Evolutionary conservation across 192 early-diverging fungal genomes (phyloP).

Genomic region (Gaertneriomyces semiglobifer): DNA sequence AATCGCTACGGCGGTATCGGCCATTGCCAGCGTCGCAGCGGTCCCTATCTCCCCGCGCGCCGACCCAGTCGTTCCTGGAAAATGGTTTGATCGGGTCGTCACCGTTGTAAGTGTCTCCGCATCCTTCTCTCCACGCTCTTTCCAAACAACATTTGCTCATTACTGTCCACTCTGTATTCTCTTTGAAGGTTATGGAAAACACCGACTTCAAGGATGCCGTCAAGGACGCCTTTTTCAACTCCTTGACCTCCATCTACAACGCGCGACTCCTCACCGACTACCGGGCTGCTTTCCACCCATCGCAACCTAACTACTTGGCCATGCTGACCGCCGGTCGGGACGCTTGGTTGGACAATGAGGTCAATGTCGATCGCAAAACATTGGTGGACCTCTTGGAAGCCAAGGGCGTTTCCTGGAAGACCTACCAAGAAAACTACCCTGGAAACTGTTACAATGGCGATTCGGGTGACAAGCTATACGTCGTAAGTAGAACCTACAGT

Average conservation of each 20-base stretch:
- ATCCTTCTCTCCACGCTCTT: neutral
- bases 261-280: constrained; percentile 59
- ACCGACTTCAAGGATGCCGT: constrained; percentile 25
- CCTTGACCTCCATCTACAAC: constrained; percentile 19
- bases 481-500: neutral
- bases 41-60: constrained; percentile 1
- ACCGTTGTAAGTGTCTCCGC: constrained; percentile 12
- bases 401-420: constrained; percentile 56
- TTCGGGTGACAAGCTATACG: constrained; percentile 13
- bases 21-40: neutral
- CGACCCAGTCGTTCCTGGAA: constrained; percentile 5
- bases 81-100: constrained; percentile 15
- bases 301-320: constrained; percentile 73
- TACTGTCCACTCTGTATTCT: neutral
- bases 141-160: neutral
- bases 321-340: constrained; percentile 40
- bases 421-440: constrained; percentile 63
- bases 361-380: constrained; percentile 38
- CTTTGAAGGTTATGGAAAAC: constrained; percentile 38
- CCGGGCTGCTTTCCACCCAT: constrained; percentile 56
- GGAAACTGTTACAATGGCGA: constrained; percentile 45
- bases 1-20: no score
- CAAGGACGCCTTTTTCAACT: constrained; percentile 29
- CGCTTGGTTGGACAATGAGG: constrained; percentile 31
- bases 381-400: constrained; percentile 57